Base-by-base conservation (phyloP, 176 grass and related monocot species). In the Eremochloa ophiuroides region DNA sequence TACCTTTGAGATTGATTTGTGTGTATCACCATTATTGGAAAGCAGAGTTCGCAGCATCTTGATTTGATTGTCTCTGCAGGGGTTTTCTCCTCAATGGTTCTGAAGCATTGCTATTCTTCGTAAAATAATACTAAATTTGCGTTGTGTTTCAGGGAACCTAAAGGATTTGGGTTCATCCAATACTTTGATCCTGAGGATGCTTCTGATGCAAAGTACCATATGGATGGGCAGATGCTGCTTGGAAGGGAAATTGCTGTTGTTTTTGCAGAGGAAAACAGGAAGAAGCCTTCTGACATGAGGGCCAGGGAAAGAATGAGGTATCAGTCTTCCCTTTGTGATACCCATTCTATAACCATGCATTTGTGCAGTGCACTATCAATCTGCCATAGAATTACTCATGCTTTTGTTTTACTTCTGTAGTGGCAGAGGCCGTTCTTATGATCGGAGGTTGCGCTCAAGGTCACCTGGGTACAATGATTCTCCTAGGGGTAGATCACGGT, bases 221-320 rank as follows among this genome's bases (percentile, higher is more conserved):
- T 94, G 95, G 92, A 97, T 80, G 90, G 92, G 55, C 90, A 97
- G 47, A 35, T 92, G 10, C 81, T 97, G 69, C 88, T 97, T 74
- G 95, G 95, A 23, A 87, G 92, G 75, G 88, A 92, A 87, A 42
- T 98, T 81, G 84, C 90, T 53, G 95, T 98, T 80, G 92, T 94
- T 59, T 94, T 93, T 89, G 95, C 95, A 46, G 86, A 98, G 81
- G 95, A 98, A 39, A 93, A 94, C 84, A 88, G 95, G 73, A 98
- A 98, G 86, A 94, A 91, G 27, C 95, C 95, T 29, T 13, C 26
- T 76, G 90, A 94, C 37, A 98, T 98, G 95, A 92, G 88, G 47
- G 2, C 73, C 28, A 85, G 90, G 78, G 95, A 93, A 34, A 77
- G 85, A 85, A 41, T 72, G 20, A 85, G 95, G 95, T 98, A 83